These are phyloP conservation scores for Dendrocalamus sinicus DNA, from an alignment of 176 grass and related monocot genomes.

Conservation along the genomic window DNA sequence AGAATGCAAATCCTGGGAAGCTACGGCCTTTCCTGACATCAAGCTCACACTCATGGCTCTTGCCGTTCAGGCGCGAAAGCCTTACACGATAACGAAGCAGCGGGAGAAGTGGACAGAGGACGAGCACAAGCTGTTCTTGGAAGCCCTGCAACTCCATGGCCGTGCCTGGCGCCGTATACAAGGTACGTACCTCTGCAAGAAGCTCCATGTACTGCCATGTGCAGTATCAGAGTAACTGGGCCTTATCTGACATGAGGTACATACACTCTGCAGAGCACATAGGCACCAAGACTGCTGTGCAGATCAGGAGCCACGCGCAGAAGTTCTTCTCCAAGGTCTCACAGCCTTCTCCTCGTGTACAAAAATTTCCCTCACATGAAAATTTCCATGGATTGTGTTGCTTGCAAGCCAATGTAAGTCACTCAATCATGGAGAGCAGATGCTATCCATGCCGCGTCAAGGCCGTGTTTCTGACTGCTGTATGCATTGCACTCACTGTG, in stretches of 20 bases:
- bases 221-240: neutral
- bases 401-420: slow-evolving; percentile 68
- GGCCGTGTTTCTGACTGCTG: slow-evolving; percentile 26
- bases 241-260: neutral
- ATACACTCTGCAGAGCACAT: slow-evolving; percentile 68
- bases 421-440: slow-evolving; percentile 55
- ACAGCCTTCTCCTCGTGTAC: slow-evolving; percentile 36
- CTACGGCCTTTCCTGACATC: slow-evolving; percentile 18
- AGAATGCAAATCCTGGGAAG: neutral
- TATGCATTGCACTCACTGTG: neutral
- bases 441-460: slow-evolving; percentile 31
- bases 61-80: slow-evolving; percentile 68
- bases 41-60: slow-evolving; percentile 18
- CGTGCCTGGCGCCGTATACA: slow-evolving; percentile 90
- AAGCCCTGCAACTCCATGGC: slow-evolving; percentile 76
- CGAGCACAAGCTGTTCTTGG: slow-evolving; percentile 82
- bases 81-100: slow-evolving; percentile 94
- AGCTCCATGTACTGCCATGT: neutral
- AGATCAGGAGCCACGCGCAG: slow-evolving; percentile 96
- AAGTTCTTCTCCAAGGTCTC: slow-evolving; percentile 97
- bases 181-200: slow-evolving; percentile 41
- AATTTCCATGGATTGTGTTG: slow-evolving; percentile 63
- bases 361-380: slow-evolving; percentile 41
- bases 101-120: slow-evolving; percentile 94
- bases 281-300: slow-evolving; percentile 89